Conservation (phyloP, 2,329 filamentous ascomycete genomes). For the Curvularia sp. region DNA sequence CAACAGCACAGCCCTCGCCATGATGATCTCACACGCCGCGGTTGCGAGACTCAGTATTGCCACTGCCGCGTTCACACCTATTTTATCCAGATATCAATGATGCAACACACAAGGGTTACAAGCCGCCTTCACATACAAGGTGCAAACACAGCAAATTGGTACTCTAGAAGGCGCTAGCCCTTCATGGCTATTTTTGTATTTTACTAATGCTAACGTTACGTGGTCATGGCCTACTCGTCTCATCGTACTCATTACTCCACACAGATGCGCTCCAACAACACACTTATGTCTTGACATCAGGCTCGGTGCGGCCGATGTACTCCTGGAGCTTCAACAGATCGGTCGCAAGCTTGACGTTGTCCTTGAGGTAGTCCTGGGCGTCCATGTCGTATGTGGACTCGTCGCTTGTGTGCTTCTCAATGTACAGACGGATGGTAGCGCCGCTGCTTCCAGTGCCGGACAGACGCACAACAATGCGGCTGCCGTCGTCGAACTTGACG, state of each 20-base stretch:
- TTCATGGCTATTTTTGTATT: not conserved
- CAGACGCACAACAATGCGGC: conserved; percentile 91
- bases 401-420: conserved; percentile 93
- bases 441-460: conserved; percentile 95
- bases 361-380: conserved; percentile 92
- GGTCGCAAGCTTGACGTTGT: conserved; percentile 84
- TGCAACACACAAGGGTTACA: not conserved
- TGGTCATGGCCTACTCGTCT: conserved; percentile 6
- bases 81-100: no score
- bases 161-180: not conserved
- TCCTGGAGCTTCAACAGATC: conserved; percentile 91
- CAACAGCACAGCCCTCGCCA: conserved; percentile 7
- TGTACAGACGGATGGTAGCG: conserved; percentile 94
- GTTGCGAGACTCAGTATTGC: not conserved
- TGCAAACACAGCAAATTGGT: not conserved
- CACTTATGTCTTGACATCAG: conserved; percentile 89
- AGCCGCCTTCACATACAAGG: not conserved
- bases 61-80: not conserved
- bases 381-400: conserved; percentile 77
- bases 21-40: conserved; percentile 8
- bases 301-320: conserved; percentile 88
- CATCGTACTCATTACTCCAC: conserved; percentile 12
- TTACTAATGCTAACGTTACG: conserved; percentile 6
- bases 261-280: conserved; percentile 2
- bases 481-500: conserved; percentile 91